Evolutionary conservation across 176 grass and related monocot species (phyloP).

Genomic region (Aegilops bicornis): DNA sequence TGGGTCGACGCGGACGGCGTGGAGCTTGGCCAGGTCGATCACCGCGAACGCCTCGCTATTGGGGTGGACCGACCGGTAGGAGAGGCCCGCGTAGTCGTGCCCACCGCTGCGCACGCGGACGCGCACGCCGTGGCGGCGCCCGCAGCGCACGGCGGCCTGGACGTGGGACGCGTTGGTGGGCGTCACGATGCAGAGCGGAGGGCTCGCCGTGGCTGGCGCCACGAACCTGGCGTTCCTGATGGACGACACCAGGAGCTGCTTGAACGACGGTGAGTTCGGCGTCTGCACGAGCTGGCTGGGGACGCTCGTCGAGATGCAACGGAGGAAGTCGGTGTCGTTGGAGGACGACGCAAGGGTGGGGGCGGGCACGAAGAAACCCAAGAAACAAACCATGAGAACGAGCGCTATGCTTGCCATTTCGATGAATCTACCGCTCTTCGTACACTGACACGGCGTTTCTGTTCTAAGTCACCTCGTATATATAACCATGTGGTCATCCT

Average conservation of each 20-base stretch:
- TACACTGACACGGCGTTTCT: not conserved
- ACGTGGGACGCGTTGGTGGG: too few relatives aligned
- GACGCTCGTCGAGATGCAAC: too few relatives aligned
- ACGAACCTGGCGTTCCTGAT: too few relatives aligned
- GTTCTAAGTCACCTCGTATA: not conserved
- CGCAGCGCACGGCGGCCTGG: too few relatives aligned
- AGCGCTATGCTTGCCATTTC: not conserved
- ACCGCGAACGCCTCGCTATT: too few relatives aligned
- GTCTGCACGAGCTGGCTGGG: too few relatives aligned
- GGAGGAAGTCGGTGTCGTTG: too few relatives aligned
- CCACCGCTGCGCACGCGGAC: conserved; percentile 67
- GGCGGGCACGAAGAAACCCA: not conserved
- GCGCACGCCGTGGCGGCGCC: conserved; percentile 3
- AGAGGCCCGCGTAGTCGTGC: conserved; percentile 80
- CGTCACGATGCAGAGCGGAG: too few relatives aligned
- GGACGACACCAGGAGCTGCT: too few relatives aligned
- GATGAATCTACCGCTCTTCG: not conserved
- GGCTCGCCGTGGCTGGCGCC: too few relatives aligned
- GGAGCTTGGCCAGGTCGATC: not conserved
- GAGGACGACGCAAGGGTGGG: not conserved
- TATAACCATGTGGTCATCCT: not conserved
- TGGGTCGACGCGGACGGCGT: not conserved
- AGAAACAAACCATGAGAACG: not conserved
- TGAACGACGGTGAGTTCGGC: too few relatives aligned
- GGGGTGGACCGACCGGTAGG: conserved; percentile 30